Conservation (phyloP, 176 grass and related monocot genomes). For the Triticum urartu region DNA sequence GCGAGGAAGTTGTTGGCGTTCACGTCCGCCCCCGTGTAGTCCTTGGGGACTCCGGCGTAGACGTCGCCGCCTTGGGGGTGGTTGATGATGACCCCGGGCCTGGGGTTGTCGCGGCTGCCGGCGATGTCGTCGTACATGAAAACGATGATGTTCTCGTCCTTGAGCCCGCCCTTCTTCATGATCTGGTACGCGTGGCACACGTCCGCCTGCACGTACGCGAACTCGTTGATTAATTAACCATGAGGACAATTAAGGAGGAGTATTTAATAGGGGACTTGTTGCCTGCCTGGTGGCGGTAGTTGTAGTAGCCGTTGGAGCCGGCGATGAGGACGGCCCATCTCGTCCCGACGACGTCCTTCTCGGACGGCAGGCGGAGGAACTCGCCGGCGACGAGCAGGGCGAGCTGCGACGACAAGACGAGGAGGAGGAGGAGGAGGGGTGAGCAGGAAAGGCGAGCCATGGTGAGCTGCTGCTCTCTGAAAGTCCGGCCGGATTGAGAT, state of each 20-base stretch:
- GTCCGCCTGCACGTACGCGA: slow-evolving; percentile 59
- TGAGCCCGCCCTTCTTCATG: neutral
- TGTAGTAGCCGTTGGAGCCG: slow-evolving; percentile 56
- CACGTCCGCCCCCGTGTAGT: slow-evolving; percentile 71
- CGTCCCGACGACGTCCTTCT: neutral
- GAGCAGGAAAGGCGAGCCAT: slow-evolving; percentile 23
- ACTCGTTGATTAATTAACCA: neutral
- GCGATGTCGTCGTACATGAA: slow-evolving; percentile 19
- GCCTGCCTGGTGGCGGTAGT: slow-evolving; percentile 75
- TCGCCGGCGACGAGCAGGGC: slow-evolving; percentile 10
- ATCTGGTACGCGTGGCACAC: slow-evolving; percentile 19
- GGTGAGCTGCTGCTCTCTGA: neutral
- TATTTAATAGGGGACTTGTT: neutral
- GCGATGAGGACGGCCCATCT: slow-evolving; percentile 15
- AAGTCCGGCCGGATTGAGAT: slow-evolving; percentile 3
- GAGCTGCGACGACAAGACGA: neutral
- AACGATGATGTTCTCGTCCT: slow-evolving; percentile 17
- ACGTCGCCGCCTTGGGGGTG: neutral
- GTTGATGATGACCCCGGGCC: neutral
- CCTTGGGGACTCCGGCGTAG: slow-evolving; percentile 36
- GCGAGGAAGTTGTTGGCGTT: slow-evolving; percentile 68
- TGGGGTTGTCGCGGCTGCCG: neutral
- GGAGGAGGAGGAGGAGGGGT: neutral
- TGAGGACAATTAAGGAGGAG: neutral
- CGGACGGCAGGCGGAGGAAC: slow-evolving; percentile 51